Conservation (phyloP, 306 rosid genomes). For the Inga leiocalycina region DNA sequence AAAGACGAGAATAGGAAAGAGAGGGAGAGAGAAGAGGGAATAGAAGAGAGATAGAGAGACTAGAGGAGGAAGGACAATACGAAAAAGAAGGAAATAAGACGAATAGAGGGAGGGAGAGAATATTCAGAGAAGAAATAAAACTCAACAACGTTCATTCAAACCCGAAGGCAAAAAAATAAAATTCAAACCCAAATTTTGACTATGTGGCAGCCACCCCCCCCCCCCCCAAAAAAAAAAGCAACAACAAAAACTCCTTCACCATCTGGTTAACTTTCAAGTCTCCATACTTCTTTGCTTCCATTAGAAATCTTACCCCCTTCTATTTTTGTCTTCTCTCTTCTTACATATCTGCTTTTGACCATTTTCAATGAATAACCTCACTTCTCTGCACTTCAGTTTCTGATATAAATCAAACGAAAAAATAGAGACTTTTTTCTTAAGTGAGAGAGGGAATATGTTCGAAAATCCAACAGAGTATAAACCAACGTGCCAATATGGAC, state of each 20-base stretch:
- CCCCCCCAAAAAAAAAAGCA: no score
- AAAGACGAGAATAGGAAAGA: no score
- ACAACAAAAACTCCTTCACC: constrained; percentile 28
- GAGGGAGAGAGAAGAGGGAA: no score
- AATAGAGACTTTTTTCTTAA: neutral
- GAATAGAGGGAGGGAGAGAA: no score
- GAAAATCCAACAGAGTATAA: neutral
- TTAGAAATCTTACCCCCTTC: constrained; percentile 38
- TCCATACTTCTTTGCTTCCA: neutral
- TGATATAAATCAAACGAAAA: neutral
- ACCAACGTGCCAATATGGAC: neutral
- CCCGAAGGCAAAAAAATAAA: no score
- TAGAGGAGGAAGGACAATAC: no score
- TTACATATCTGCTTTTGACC: neutral
- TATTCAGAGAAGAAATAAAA: no score
- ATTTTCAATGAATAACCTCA: neutral
- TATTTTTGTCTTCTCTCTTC: neutral
- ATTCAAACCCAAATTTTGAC: neutral
- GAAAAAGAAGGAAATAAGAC: no score
- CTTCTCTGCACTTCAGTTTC: neutral
- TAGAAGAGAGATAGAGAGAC: no score
- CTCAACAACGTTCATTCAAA: no score
- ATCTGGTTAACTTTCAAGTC: constrained; percentile 22
- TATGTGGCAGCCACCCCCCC: constrained; percentile 11
- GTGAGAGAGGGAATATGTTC: neutral